Evolutionary conservation across 495 filamentous ascomycete species (phyloP).

Genomic region (Podospora pseudoanserina): DNA sequence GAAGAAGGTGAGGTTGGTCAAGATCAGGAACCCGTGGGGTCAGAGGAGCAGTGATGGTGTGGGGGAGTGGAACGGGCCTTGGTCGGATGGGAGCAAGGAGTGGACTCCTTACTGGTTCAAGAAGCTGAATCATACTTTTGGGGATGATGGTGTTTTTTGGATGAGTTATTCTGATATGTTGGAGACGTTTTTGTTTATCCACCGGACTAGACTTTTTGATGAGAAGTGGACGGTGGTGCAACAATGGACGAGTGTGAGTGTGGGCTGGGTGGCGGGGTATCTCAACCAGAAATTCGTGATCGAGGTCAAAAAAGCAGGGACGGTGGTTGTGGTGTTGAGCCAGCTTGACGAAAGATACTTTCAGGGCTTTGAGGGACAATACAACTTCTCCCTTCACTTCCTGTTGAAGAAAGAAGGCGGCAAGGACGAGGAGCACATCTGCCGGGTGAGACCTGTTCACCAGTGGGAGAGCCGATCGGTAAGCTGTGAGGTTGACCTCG

Average conservation of each 20-base stretch:
- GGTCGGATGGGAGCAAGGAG: slow-evolving; percentile 88
- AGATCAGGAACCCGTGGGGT: slow-evolving; percentile 88
- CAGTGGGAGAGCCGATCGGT: slow-evolving; percentile 69
- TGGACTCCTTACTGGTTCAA: slow-evolving; percentile 89
- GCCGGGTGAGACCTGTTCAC: slow-evolving; percentile 63
- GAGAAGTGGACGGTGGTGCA: slow-evolving; percentile 78
- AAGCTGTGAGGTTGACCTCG: slow-evolving; percentile 75
- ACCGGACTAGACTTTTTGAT: slow-evolving; percentile 84
- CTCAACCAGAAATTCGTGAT: slow-evolving; percentile 78
- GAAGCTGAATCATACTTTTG: slow-evolving; percentile 75
- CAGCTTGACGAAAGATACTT: slow-evolving; percentile 88
- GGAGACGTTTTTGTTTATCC: slow-evolving; percentile 74
- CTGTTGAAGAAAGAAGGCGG: slow-evolving; percentile 69
- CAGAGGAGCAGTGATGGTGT: slow-evolving; percentile 25
- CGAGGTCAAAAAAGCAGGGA: slow-evolving; percentile 59
- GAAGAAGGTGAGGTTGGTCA: slow-evolving; percentile 52
- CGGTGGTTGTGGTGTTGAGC: slow-evolving; percentile 73
- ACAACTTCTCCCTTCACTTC: slow-evolving; percentile 73
- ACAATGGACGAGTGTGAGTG: slow-evolving; percentile 80
- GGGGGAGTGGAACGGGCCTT: slow-evolving; percentile 76
- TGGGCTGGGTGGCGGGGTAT: slow-evolving; percentile 85
- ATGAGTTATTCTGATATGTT: slow-evolving; percentile 76
- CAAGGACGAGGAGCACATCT: slow-evolving; percentile 71
- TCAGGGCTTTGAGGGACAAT: slow-evolving; percentile 74
- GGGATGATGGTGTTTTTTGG: slow-evolving; percentile 77